These are phyloP conservation scores for Fraxinus velutina DNA, from an alignment of 305 asterid species.

Conservation along the genomic window DNA sequence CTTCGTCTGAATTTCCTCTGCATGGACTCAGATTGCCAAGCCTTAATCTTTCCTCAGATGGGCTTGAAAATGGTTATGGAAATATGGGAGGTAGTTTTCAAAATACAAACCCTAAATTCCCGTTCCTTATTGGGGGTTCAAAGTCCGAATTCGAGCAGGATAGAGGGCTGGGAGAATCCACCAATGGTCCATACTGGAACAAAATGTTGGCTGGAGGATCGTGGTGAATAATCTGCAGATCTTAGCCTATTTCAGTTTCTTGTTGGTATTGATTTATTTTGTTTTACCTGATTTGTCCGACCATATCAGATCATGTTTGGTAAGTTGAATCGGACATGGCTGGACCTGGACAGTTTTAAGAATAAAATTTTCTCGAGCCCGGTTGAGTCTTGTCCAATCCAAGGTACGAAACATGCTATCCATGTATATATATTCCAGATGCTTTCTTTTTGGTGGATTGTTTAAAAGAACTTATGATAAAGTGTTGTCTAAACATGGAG, in stretches of 20 bases:
- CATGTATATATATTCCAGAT: not conserved
- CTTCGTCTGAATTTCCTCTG: constrained; percentile 19
- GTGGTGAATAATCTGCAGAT: constrained; percentile 31
- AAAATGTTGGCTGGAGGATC: constrained; percentile 43
- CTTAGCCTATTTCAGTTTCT: not conserved
- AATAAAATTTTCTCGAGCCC: too few species aligned
- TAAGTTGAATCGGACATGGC: not conserved
- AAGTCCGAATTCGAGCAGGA: constrained; percentile 14
- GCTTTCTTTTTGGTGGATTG: not conserved
- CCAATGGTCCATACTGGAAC: constrained; percentile 35
- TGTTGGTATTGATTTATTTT: not conserved
- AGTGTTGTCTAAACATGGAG: not conserved
- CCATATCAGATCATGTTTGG: not conserved
- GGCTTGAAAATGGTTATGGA: constrained; percentile 27
- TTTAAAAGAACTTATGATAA: not conserved
- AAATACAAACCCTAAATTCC: constrained; percentile 23
- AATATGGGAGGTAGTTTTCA: constrained; percentile 5
- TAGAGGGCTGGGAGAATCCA: constrained; percentile 26
- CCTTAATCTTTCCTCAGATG: constrained; percentile 34
- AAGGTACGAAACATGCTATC: not conserved
- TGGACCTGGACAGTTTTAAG: not conserved
- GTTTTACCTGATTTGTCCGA: constrained; percentile 1
- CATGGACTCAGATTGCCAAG: constrained; percentile 25
- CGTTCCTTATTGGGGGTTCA: constrained; percentile 35
- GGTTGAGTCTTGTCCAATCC: not conserved